These are phyloP conservation scores for Pseudognaphalium luteoalbum DNA, from an alignment of 129 eudicot genomes.

Conservation along the genomic window DNA sequence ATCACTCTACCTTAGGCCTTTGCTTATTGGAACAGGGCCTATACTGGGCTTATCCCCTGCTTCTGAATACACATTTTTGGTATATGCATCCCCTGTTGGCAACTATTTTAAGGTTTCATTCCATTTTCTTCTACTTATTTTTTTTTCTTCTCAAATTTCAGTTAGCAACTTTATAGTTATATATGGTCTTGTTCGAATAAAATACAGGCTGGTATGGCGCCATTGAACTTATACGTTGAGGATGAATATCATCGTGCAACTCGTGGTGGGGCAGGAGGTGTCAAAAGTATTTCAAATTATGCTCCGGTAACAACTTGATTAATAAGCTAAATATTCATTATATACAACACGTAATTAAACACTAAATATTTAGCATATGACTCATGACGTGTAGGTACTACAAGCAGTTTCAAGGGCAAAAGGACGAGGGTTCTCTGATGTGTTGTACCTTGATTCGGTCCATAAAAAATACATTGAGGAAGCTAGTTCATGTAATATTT, in stretches of 20 bases:
- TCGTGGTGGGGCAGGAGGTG: conserved; percentile 91
- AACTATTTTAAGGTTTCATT: conserved; percentile 78
- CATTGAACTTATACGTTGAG: conserved; percentile 71
- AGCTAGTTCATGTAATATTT: conserved; percentile 77
- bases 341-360: neutral
- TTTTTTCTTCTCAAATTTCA: neutral
- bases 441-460: conserved; percentile 71
- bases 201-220: conserved; percentile 62
- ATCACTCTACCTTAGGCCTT: conserved; percentile 81
- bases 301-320: conserved; percentile 50
- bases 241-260: conserved; percentile 70
- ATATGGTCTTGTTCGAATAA: neutral
- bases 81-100: conserved; percentile 90
- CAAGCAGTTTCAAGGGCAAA: conserved; percentile 60
- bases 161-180: neutral
- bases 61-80: conserved; percentile 81
- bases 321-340: neutral
- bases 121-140: neutral
- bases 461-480: conserved; percentile 73
- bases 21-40: conserved; percentile 86
- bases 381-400: conserved; percentile 50
- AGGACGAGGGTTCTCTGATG: conserved; percentile 81
- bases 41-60: conserved; percentile 80
- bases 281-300: conserved; percentile 82
- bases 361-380: neutral